These are phyloP conservation scores for Nemania serpens DNA, from an alignment of 2,329 filamentous ascomycete genomes.

Conservation along the genomic window DNA sequence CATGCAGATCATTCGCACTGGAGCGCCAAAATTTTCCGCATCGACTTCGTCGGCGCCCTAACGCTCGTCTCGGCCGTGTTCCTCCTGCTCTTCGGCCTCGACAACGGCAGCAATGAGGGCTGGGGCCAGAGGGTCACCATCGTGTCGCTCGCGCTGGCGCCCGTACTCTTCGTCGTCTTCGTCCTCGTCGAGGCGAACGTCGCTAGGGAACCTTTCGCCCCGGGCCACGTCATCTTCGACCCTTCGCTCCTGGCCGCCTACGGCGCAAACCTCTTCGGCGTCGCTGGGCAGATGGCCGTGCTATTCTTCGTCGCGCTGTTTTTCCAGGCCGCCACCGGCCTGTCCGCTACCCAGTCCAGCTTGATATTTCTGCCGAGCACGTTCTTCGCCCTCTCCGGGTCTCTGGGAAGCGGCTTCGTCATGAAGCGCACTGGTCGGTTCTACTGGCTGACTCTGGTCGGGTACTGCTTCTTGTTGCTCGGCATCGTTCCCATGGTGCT, in stretches of 20 bases:
- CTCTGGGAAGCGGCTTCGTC: constrained; percentile 65
- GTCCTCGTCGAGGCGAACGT: constrained; percentile 69
- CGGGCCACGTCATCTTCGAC: constrained; percentile 73
- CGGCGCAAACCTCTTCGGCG: constrained; percentile 72
- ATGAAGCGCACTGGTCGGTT: constrained; percentile 75
- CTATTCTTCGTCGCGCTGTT: constrained; percentile 79
- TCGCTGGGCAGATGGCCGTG: constrained; percentile 59
- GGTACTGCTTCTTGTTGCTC: constrained; percentile 58
- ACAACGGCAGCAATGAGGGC: constrained; percentile 72
- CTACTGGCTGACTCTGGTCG: constrained; percentile 67
- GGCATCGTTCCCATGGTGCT: constrained; percentile 62
- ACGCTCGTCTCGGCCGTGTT: constrained; percentile 68
- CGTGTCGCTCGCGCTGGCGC: constrained; percentile 58
- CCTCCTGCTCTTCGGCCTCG: constrained; percentile 69
- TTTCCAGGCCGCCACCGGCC: constrained; percentile 72
- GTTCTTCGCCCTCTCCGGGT: constrained; percentile 64
- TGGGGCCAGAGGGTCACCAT: constrained; percentile 67
- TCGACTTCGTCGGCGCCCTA: constrained; percentile 75
- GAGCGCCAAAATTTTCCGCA: constrained; percentile 66
- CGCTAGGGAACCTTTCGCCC: constrained; percentile 74
- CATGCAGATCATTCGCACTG: constrained; percentile 62
- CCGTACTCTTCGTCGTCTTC: constrained; percentile 68
- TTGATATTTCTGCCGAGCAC: constrained; percentile 70
- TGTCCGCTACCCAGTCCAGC: constrained; percentile 67
- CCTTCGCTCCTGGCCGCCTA: constrained; percentile 69